phyloP scores from a whole-genome alignment of 306 rosid species.

The Trichosanthes truncata region DNA sequence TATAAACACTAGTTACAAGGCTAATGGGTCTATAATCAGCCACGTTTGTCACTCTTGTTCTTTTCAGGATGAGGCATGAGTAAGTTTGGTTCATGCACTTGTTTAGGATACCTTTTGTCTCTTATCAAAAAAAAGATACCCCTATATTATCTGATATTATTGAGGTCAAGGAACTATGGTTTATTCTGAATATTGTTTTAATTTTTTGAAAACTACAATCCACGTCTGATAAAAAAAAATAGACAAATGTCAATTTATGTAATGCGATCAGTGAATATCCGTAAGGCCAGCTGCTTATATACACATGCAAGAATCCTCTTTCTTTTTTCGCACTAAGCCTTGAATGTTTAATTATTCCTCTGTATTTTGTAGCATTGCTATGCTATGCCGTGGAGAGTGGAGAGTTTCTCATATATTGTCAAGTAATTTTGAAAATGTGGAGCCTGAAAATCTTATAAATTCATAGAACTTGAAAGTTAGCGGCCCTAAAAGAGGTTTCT shows the following conservation, averaged over 20 bases:
- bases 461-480: background rate
- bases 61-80: too few species aligned
- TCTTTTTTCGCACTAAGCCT: background rate
- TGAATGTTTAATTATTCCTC: background rate
- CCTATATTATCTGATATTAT: background rate
- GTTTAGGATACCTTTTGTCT: too few species aligned
- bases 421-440: background rate
- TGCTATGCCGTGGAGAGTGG: background rate
- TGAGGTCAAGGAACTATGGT: background rate
- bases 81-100: too few species aligned
- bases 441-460: background rate
- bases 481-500: background rate
- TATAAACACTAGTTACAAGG: too few species aligned
- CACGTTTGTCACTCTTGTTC: too few species aligned
- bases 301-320: background rate
- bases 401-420: background rate
- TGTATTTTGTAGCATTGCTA: background rate
- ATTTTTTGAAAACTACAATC: background rate
- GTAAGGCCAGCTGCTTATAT: background rate
- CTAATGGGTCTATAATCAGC: too few species aligned
- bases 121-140: background rate
- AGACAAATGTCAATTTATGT: background rate
- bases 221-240: background rate
- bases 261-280: background rate
- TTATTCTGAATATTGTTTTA: background rate